Conservation (phyloP, 768 basidiomycete species). For the Sarcodon sp. region DNA sequence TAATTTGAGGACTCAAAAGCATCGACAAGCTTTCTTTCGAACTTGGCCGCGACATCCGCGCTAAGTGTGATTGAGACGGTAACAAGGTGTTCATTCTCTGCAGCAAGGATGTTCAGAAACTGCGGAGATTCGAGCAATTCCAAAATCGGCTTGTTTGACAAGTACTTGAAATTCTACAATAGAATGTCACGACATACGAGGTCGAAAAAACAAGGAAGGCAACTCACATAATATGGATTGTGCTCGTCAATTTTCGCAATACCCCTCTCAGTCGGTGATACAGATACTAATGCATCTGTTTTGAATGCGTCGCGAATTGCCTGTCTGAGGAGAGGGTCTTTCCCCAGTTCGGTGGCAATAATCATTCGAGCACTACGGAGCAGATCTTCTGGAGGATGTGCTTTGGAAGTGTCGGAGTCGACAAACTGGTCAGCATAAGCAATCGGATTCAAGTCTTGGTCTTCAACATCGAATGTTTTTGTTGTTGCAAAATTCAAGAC, state of each 20-base stretch:
- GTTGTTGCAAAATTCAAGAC: slow-evolving; percentile 69
- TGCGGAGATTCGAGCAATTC: slow-evolving; percentile 64
- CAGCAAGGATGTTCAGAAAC: slow-evolving; percentile 83
- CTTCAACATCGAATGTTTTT: slow-evolving; percentile 60
- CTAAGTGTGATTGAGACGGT: slow-evolving; percentile 61
- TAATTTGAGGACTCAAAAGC: slow-evolving; percentile 80
- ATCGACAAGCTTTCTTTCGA: slow-evolving; percentile 65
- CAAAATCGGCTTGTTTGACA: slow-evolving; percentile 60
- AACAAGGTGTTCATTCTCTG: slow-evolving; percentile 83
- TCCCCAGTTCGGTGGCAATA: slow-evolving; percentile 80
- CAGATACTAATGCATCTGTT: slow-evolving; percentile 60
- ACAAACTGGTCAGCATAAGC: slow-evolving; percentile 81
- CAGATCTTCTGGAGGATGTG: slow-evolving; percentile 50
- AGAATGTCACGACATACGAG: neutral
- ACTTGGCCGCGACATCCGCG: slow-evolving; percentile 42
- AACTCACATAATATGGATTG: slow-evolving; percentile 57
- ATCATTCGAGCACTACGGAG: slow-evolving; percentile 71
- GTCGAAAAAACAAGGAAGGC: neutral
- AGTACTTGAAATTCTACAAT: slow-evolving; percentile 86
- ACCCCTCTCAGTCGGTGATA: slow-evolving; percentile 83
- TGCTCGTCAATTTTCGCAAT: slow-evolving; percentile 62
- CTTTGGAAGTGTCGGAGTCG: slow-evolving; percentile 49
- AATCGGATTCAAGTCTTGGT: slow-evolving; percentile 68
- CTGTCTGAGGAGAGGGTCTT: slow-evolving; percentile 79
- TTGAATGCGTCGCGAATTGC: slow-evolving; percentile 68